Percentiles rank a stretch among this genome's conserved stretches.
These are phyloP conservation scores for Sporobolus alterniflorus DNA, from an alignment of 202 grass and related monocot genomes.

Conservation along the genomic window DNA sequence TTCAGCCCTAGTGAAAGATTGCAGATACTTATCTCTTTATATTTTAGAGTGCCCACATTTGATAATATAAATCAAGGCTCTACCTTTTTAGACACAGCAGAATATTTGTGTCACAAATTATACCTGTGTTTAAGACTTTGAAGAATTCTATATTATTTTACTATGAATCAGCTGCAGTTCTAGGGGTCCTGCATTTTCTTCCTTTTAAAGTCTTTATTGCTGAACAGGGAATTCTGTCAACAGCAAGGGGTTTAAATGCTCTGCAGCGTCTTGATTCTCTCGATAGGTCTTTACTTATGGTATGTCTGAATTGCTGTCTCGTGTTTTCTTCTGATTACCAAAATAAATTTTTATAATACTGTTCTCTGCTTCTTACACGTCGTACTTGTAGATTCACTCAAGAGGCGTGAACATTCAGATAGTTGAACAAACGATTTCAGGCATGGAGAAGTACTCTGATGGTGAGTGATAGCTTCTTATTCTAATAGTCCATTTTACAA, in stretches of 20 bases:
- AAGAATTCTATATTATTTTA: conserved; percentile 3
- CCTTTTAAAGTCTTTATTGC: conserved; percentile 23
- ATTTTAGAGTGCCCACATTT: conserved; percentile 11
- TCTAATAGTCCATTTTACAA: conserved; percentile 11
- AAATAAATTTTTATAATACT: conserved; percentile 5
- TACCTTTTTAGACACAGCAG: neutral
- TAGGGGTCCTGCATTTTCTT: neutral
- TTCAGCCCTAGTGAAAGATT: conserved; percentile 2
- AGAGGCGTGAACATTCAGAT: conserved; percentile 69
- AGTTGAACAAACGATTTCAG: conserved; percentile 77
- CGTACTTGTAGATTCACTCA: conserved; percentile 75
- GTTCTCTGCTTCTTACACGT: conserved; percentile 28
- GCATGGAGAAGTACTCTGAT: conserved; percentile 57
- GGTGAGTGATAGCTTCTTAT: conserved; percentile 48
- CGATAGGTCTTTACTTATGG: conserved; percentile 79
- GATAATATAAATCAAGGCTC: neutral
- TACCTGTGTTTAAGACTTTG: conserved; percentile 3
- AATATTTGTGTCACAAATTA: neutral
- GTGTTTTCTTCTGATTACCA: conserved; percentile 18
- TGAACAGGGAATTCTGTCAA: conserved; percentile 91
- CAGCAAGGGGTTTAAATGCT: conserved; percentile 69
- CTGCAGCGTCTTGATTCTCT: conserved; percentile 68
- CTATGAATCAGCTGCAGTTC: conserved; percentile 13
- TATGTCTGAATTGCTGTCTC: conserved; percentile 34
- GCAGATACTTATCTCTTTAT: neutral